Percentiles rank a stretch among this genome's conserved stretches.
Evolutionary conservation across 2,329 filamentous ascomycete genomes (phyloP).

Genomic region (Tothia fuscella): DNA sequence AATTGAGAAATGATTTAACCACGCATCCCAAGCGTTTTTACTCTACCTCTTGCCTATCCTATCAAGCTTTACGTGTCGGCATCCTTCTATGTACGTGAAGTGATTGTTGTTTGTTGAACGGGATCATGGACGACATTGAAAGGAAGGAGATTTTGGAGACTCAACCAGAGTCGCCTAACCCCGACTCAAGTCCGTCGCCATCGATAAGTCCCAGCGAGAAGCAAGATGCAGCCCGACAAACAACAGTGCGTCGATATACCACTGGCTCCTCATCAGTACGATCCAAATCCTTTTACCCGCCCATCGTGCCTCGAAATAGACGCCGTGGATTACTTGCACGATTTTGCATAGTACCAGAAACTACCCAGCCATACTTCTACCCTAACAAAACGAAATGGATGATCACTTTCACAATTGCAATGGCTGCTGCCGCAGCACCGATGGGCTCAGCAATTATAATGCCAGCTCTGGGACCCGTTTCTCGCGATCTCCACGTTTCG

Average conservation of each 20-base stretch:
- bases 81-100: not conserved
- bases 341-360: slow-evolving; percentile 64
- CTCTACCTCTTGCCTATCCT: too few species aligned
- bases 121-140: slow-evolving; percentile 8
- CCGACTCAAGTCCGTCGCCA: too few species aligned
- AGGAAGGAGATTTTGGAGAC: slow-evolving; percentile 4
- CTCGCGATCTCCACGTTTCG: slow-evolving; percentile 20
- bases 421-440: slow-evolving; percentile 66
- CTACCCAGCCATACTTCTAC: slow-evolving; percentile 66
- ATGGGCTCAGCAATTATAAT: slow-evolving; percentile 78
- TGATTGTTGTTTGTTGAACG: not conserved
- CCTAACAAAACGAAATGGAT: slow-evolving; percentile 67
- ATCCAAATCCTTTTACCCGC: slow-evolving; percentile 3
- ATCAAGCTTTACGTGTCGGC: not conserved
- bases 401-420: slow-evolving; percentile 64
- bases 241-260: not conserved
- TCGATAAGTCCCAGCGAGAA: too few species aligned
- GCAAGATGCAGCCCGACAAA: not conserved
- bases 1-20: not conserved
- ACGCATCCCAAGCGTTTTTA: too few species aligned
- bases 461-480: slow-evolving; percentile 31
- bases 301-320: slow-evolving; percentile 34
- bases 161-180: not conserved
- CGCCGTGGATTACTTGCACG: slow-evolving; percentile 63
- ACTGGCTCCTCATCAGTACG: not conserved